Base-by-base conservation (phyloP, 2,329 filamentous ascomycete species). In the Colletotrichum tropicale region DNA sequence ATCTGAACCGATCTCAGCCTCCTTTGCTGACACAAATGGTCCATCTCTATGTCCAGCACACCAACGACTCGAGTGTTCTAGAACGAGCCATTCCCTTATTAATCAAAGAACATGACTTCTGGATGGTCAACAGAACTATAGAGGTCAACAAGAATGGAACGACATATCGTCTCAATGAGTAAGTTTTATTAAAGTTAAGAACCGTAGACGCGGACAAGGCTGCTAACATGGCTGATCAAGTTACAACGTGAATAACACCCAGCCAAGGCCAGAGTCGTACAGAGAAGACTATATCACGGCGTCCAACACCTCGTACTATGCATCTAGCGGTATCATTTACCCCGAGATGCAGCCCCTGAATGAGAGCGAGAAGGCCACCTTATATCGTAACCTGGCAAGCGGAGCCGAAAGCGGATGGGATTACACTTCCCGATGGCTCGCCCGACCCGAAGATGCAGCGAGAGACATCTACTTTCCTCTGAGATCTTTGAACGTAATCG, bases 371-470 rank as follows among this genome's bases (percentile, higher is more conserved):
- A 88, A 88, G 76, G 88, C 85, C 2, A 80, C 81, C 1, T 83
- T 94, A 6, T 94, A 94, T 79, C 85, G 88, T 32, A 91, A 94
- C 79, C 86, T 94, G 4, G 92, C 93, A 21, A 89, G 89, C 16
- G 92, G 92, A 15, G 93, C 93, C 24, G 93, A 94, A 81, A 91
- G 89, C 7, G 92, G 93, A 32, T 91, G 90, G 89, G 93, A 94
- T 81, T 94, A 93, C 79, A 86, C 84, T 10, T 84, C 88, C 1
- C 89, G 93, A 66, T 94, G 90, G 89, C 83, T 93, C 52, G 83
- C 85, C 12, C 88, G 87, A 26, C 92, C 92, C 0, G 81, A 83
- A 6, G 92, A 93, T 80, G 91, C 92, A 8, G 88, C 88, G 38
- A 83, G 85, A 30, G 91, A 93, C 78, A 86, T 89, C 24, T 93